Evolutionary conservation across 441 rosid genomes (phyloP).

Genomic region (Hura crepitans): DNA sequence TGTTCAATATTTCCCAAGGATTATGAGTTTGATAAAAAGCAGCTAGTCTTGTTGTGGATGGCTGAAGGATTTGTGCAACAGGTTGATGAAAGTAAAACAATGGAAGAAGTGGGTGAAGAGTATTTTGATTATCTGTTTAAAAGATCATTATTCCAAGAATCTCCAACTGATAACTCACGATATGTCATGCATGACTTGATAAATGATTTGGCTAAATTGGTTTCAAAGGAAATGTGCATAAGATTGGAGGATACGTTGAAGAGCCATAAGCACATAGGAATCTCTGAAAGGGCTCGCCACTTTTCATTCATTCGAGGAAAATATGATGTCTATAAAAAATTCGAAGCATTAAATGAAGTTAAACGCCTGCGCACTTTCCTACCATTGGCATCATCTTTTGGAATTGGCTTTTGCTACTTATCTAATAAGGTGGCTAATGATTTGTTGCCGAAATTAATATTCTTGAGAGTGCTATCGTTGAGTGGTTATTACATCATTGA

Average conservation of each 20-base stretch:
- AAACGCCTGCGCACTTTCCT: conserved; percentile 5
- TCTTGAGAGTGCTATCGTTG: not conserved
- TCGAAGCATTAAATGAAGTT: not conserved
- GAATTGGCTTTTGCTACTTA: conserved; percentile 4
- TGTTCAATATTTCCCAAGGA: conserved; percentile 26
- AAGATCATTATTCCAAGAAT: conserved; percentile 18
- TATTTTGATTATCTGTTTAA: conserved; percentile 4
- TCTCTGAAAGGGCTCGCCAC: not conserved
- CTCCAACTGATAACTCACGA: not conserved
- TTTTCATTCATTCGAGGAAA: not conserved
- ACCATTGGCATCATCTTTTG: not conserved
- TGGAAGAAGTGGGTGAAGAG: conserved; percentile 17
- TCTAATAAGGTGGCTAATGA: conserved; percentile 5
- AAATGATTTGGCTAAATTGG: conserved; percentile 12
- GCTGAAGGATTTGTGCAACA: conserved; percentile 14
- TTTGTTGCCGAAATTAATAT: not conserved
- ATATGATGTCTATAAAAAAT: not conserved
- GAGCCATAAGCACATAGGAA: not conserved
- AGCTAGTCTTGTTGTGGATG: conserved; percentile 27
- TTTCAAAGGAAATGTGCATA: not conserved
- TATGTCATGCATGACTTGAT: conserved; percentile 20
- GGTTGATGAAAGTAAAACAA: not conserved
- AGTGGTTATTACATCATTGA: not conserved
- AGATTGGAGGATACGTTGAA: conserved; percentile 9
- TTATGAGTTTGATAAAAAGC: conserved; percentile 13